Evolutionary conservation across 306 rosid species (phyloP), one percentile per base, ranked within the genome.

Genomic region (Gillenia trifoliata): DNA sequence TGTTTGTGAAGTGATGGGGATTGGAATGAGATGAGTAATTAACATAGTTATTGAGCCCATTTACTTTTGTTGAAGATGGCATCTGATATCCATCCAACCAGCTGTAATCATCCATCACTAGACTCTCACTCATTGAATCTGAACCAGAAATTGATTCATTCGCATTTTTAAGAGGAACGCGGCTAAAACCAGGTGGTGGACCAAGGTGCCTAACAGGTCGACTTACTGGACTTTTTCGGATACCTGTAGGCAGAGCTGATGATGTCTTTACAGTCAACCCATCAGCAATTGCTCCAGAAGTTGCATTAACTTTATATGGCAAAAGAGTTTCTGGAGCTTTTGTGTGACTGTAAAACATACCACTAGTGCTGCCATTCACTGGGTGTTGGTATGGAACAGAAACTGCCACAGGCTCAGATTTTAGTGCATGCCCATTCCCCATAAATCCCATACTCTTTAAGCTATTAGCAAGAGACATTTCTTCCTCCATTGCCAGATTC

Each of bases 21-120:
- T 85, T 87, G 70, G 85, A 74, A 43, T 79, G 85, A 64, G 88
- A 49, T 13, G 87, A 75, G 75, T 74, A 83, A 62, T 77, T 72
- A 40, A 80, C 52, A 52, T 86, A 79, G 80, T 79, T 83, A 83
- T 67, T 76, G 52, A 79, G 56, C 43, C 76, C 85, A 65, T 84
- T 54, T 76, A 82, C 88, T 66, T 78, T 86, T 19, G 82, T 75
- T 70, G 93, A 82, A 52, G 91, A 76, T 60, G 94, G 91, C 72
- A 86, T 66, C 71, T 94, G 96, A 90, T 94, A 90, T 80, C 99
- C 99, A 88, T 94, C 98, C 89, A 94, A 84, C 99, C 99, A 94
- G 82, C 96, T 85, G 84, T 94, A 94, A 82, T 94, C 96, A 70
- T 94, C 99, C 88, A 89, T 56, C 52, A 85, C 33, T 45, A 78